A percentile compares a stretch with the other conserved stretches of the same genome.
These are phyloP conservation scores for Anthracocystis setariae DNA, from an alignment of 1,284 basidiomycete species.

Conservation along the genomic window DNA sequence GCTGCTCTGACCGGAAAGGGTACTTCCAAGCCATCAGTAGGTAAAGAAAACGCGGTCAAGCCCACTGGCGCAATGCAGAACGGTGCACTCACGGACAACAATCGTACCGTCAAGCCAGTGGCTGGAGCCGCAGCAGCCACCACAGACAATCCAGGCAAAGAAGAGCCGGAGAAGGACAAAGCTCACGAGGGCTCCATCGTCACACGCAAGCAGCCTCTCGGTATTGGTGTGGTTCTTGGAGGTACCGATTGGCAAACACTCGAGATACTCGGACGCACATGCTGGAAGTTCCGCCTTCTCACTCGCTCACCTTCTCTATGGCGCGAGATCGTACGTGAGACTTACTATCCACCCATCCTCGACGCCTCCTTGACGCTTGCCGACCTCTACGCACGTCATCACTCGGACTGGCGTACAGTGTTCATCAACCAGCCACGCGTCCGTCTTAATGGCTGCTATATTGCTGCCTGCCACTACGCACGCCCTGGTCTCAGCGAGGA, in stretches of 20 bases:
- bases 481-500: slow-evolving; percentile 60
- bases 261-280: slow-evolving; percentile 56
- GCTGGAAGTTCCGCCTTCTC: slow-evolving; percentile 62
- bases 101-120: not conserved
- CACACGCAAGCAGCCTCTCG: slow-evolving; percentile 29
- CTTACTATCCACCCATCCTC: slow-evolving; percentile 57
- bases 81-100: not conserved
- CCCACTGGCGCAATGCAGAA: not conserved
- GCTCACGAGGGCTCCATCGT: slow-evolving; percentile 11
- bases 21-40: not conserved
- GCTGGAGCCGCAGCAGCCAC: not conserved
- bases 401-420: slow-evolving; percentile 57
- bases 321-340: slow-evolving; percentile 55
- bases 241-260: slow-evolving; percentile 62
- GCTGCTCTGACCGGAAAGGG: slow-evolving; percentile 22
- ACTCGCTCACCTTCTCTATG: slow-evolving; percentile 56
- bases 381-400: slow-evolving; percentile 38
- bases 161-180: slow-evolving; percentile 17
- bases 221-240: slow-evolving; percentile 55
- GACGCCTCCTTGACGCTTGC: slow-evolving; percentile 19
- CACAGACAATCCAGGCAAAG: not conserved
- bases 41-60: slow-evolving; percentile 6
- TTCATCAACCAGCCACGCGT: slow-evolving; percentile 65
- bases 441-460: slow-evolving; percentile 64
- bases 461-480: slow-evolving; percentile 63